Conservation (phyloP, 768 basidiomycete species). For the Boletus tylopilopsis region DNA sequence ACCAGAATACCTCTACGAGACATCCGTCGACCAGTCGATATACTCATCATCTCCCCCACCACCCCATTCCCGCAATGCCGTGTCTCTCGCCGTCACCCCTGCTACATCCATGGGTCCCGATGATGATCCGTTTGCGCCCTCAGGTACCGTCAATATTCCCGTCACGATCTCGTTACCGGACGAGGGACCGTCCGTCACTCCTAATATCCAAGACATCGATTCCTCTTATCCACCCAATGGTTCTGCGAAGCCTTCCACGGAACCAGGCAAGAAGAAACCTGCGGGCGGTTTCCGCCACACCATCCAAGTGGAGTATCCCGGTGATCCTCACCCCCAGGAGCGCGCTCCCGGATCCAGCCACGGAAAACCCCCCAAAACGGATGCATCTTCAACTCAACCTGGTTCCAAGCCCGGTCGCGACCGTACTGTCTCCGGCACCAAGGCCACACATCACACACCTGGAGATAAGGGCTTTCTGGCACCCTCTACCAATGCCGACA, state of each 20-base stretch:
- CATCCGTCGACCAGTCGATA: slow-evolving; percentile 56
- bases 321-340: slow-evolving; percentile 42
- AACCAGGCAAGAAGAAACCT: slow-evolving; percentile 46
- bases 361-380: slow-evolving; percentile 19
- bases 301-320: slow-evolving; percentile 90
- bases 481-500: slow-evolving; percentile 12
- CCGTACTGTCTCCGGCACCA: slow-evolving; percentile 15
- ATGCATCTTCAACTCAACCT: slow-evolving; percentile 6
- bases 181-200: slow-evolving; percentile 17
- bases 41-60: slow-evolving; percentile 35
- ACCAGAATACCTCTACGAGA: slow-evolving; percentile 74
- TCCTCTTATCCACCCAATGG: slow-evolving; percentile 21
- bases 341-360: slow-evolving; percentile 17
- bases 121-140: slow-evolving; percentile 72
- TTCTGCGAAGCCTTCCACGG: slow-evolving; percentile 33
- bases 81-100: slow-evolving; percentile 41
- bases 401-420: slow-evolving; percentile 20
- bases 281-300: slow-evolving; percentile 71
- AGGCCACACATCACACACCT: neutral
- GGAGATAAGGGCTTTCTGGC: slow-evolving; percentile 18
- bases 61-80: slow-evolving; percentile 37
- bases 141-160: slow-evolving; percentile 28
- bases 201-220: slow-evolving; percentile 17
- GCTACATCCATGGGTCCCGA: slow-evolving; percentile 41
- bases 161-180: slow-evolving; percentile 29